Conservation (phyloP, 768 basidiomycete species). For the Tubosaeta brunneosetosa region DNA sequence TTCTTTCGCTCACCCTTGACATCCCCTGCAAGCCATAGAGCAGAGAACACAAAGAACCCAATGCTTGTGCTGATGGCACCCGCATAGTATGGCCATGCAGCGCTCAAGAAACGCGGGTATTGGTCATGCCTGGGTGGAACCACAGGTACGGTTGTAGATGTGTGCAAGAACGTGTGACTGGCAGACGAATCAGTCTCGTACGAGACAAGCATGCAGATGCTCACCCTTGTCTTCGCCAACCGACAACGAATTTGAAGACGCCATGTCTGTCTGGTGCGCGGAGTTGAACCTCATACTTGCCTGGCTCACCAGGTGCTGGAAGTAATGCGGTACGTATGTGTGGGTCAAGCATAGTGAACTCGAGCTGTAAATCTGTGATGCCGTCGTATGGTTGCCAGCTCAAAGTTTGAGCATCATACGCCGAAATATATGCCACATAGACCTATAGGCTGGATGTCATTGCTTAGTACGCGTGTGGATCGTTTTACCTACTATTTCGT, state of each 20-base stretch:
- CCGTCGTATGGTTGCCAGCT: slow-evolving; percentile 71
- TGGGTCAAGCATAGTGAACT: slow-evolving; percentile 98
- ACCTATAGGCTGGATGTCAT: slow-evolving; percentile 41
- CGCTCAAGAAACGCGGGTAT: slow-evolving; percentile 91
- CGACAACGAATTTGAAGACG: slow-evolving; percentile 94
- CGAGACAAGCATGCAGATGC: slow-evolving; percentile 17
- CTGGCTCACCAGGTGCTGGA: slow-evolving; percentile 51
- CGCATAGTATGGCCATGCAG: slow-evolving; percentile 93
- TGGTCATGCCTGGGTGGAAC: slow-evolving; percentile 93
- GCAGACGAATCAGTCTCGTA: neutral
- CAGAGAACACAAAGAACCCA: slow-evolving; percentile 82
- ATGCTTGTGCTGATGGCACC: slow-evolving; percentile 86
- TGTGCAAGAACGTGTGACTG: slow-evolving; percentile 73
- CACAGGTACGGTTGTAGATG: slow-evolving; percentile 74
- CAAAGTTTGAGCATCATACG: slow-evolving; percentile 50
- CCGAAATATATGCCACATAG: slow-evolving; percentile 69
- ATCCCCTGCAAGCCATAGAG: slow-evolving; percentile 84
- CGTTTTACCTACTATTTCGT: slow-evolving; percentile 57
- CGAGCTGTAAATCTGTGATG: slow-evolving; percentile 80
- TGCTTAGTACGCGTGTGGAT: neutral
- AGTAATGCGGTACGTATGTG: slow-evolving; percentile 80
- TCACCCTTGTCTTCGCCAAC: slow-evolving; percentile 87
- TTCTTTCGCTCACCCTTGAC: slow-evolving; percentile 57
- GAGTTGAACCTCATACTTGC: slow-evolving; percentile 79
- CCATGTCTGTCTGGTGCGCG: slow-evolving; percentile 93